Evolutionary conservation across 169 alveolate species (phyloP).

Genomic region (Babesia caballi): DNA sequence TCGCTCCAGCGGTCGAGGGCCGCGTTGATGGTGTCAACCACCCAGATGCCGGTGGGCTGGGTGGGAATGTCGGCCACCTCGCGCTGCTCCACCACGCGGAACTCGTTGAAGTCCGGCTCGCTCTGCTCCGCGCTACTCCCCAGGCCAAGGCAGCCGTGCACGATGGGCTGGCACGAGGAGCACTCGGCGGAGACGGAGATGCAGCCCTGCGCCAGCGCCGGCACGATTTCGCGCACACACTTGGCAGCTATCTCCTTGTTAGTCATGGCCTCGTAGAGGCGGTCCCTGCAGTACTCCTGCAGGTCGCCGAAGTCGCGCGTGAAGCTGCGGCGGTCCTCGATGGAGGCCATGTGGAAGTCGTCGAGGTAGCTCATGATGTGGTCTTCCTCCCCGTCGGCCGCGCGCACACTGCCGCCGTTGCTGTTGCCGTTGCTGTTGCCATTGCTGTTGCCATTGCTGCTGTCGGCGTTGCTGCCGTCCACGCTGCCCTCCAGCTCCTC

Average conservation of each 20-base stretch:
- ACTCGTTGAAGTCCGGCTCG: constrained; percentile 31
- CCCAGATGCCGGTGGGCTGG: constrained; percentile 61
- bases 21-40: constrained; percentile 56
- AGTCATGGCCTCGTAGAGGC: constrained; percentile 33
- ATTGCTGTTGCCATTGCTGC: neutral
- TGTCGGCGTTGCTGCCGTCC: neutral
- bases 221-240: constrained; percentile 40
- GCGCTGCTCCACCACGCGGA: constrained; percentile 35
- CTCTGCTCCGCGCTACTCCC: neutral
- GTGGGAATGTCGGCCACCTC: constrained; percentile 46
- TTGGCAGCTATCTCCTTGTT: constrained; percentile 22
- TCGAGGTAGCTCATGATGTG: neutral
- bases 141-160: constrained; percentile 21
- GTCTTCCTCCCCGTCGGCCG: neutral
- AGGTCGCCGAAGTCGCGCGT: constrained; percentile 17
- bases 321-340: constrained; percentile 24
- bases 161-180: constrained; percentile 12
- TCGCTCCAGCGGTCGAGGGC: constrained; percentile 58
- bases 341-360: constrained; percentile 18
- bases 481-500: neutral
- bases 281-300: constrained; percentile 38
- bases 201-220: constrained; percentile 20
- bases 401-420: neutral
- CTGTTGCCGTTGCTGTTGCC: neutral
- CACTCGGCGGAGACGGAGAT: constrained; percentile 11